Base-by-base conservation (phyloP, 2,329 filamentous ascomycete species). In the Beauveria sp. region DNA sequence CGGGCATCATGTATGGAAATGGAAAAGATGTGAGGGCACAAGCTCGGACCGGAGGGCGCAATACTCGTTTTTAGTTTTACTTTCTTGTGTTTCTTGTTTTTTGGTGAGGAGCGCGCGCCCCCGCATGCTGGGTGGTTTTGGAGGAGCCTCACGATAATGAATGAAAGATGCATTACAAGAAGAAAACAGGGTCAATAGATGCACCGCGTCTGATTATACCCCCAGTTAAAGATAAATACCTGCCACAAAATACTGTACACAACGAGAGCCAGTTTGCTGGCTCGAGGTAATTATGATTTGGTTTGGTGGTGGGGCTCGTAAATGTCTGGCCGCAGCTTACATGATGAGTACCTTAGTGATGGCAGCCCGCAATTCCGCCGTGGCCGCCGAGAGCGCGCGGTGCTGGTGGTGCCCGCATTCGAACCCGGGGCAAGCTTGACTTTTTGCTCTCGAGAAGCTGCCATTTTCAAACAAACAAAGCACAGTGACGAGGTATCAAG, bases 111-210 rank as follows among this genome's bases (percentile, higher is more conserved):
- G 57, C 12, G 40, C 24, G 30, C 12, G 30, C 34, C 24, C 34
- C 45, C 43, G 57, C 38, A 24, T 45, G 24, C 34, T 34, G 22
- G 16, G 55, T 51, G 59, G 52, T 50, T 51, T n/a, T n/a, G 24
- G 45, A 34, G 24, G 43, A 53, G 12, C 22, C 50, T 56, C 61
- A 54, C 56, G 58, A 56, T 60, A 59, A 60, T 60, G 61, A 58
- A 58, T 58, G 46, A 58, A 50, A 50, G 20, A 50, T 49, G 55
- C 34, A 30, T 10, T 40, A 49, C 8, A 34, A 56, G 18, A 22
- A 10, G 2, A 2, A 16, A 7, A 22, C 5, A 12, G 10, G 18
- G 40, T 16, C 34, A 16, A 46, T 5, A 22, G 22, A 34, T 22
- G 53, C n/a, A 20, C 9, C 2, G 16, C 42, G 34, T 5, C 10